phyloP scores from a whole-genome alignment of 2,329 filamentous ascomycete species.

The Venturiaceae sp. region DNA sequence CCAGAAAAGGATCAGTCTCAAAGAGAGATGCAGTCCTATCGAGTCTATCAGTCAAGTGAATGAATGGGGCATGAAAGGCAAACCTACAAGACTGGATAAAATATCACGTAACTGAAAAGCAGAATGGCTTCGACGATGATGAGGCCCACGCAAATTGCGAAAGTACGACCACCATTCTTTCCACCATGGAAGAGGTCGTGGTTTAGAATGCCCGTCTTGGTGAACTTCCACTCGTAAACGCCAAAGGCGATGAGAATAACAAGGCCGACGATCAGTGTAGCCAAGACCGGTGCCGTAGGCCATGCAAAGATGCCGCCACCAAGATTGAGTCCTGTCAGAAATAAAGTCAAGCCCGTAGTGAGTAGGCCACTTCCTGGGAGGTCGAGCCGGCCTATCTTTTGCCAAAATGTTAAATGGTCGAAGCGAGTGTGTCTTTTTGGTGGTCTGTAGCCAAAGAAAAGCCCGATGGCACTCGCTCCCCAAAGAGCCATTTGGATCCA shows the following conservation, averaged over 20 bases:
- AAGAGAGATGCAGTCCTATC: not conserved
- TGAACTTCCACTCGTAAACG: not conserved
- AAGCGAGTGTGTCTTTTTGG: not conserved
- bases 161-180: not conserved
- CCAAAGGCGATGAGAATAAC: not conserved
- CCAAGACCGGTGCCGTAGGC: not conserved
- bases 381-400: not conserved
- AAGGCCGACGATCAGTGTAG: not conserved
- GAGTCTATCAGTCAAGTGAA: not conserved
- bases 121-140: slow-evolving; percentile 6
- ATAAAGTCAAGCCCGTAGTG: not conserved
- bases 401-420: not conserved
- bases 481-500: not conserved
- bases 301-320: not conserved
- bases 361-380: not conserved
- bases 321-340: not conserved
- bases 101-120: slow-evolving; percentile 3
- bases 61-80: not conserved
- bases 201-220: slow-evolving; percentile 4
- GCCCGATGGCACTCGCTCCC: not conserved
- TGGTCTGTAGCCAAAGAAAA: slow-evolving; percentile 1
- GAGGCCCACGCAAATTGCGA: slow-evolving; percentile 2
- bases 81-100: slow-evolving; percentile 7
- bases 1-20: not conserved
- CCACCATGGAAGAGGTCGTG: slow-evolving; percentile 6